Conservation (phyloP, 2,329 filamentous ascomycete genomes). For the Diaporthe aspalathi region DNA sequence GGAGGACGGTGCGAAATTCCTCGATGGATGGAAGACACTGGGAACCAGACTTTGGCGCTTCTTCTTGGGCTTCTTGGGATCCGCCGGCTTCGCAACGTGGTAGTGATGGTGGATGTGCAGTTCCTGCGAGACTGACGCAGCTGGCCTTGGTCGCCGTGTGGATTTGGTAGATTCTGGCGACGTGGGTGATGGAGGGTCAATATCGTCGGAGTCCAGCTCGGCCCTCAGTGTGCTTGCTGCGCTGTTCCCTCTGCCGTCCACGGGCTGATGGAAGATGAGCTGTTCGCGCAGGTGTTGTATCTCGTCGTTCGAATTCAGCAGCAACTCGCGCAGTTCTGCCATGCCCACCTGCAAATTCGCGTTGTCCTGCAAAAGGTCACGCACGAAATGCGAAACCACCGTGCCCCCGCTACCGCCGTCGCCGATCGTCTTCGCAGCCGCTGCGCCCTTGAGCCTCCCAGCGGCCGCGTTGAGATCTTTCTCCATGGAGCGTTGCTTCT, state of each 20-base stretch:
- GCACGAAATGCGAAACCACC: slow-evolving; percentile 95
- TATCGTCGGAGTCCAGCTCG: slow-evolving; percentile 70
- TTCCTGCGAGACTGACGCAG: slow-evolving; percentile 71
- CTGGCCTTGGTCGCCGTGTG: slow-evolving; percentile 38
- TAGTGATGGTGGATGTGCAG: slow-evolving; percentile 97
- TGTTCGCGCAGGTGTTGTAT: slow-evolving; percentile 89
- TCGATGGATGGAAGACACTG: slow-evolving; percentile 70
- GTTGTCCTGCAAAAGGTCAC: slow-evolving; percentile 95
- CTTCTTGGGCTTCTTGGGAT: slow-evolving; percentile 75
- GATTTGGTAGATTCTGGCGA: slow-evolving; percentile 37
- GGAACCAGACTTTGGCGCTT: slow-evolving; percentile 70
- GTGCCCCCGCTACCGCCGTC: slow-evolving; percentile 69
- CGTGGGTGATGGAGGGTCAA: slow-evolving; percentile 46
- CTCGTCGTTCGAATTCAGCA: slow-evolving; percentile 92
- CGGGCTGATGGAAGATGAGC: slow-evolving; percentile 80
- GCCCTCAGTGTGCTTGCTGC: slow-evolving; percentile 71
- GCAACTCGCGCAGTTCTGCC: slow-evolving; percentile 88
- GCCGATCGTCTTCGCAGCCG: slow-evolving; percentile 74
- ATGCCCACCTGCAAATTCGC: slow-evolving; percentile 93
- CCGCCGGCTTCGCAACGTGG: slow-evolving; percentile 74
- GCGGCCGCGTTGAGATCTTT: slow-evolving; percentile 83
- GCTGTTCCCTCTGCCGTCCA: slow-evolving; percentile 56
- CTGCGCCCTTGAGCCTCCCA: slow-evolving; percentile 82
- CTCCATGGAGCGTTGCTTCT: slow-evolving; percentile 84
- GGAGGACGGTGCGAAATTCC: slow-evolving; percentile 52